phyloP scores from a whole-genome alignment of 2,329 filamentous ascomycete genomes.

The Tricladium varicosporioides region DNA sequence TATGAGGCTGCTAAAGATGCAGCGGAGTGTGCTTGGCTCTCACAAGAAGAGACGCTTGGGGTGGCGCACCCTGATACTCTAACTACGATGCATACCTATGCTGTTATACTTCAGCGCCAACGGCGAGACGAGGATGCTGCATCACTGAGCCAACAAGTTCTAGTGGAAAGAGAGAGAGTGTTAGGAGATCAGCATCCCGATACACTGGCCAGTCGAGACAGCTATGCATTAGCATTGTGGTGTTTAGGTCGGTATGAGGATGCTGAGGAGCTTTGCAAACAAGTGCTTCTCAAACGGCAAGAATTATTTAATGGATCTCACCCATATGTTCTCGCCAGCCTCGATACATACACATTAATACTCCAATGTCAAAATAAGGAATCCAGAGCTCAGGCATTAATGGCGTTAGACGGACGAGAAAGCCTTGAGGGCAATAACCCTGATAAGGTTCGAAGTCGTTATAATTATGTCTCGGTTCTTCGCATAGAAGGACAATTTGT shows the following conservation, averaged over 20 bases:
- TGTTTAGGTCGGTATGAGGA: neutral
- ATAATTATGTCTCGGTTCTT: neutral
- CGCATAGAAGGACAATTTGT: neutral
- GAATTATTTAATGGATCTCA: conserved; percentile 18
- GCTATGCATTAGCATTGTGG: neutral
- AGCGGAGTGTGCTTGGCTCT: neutral
- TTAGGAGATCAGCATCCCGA: neutral
- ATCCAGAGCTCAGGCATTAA: neutral
- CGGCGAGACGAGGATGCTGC: neutral
- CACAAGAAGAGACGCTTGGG: neutral
- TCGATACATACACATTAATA: conserved; percentile 1
- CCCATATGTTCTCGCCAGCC: conserved; percentile 6
- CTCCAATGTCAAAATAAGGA: conserved; percentile 5
- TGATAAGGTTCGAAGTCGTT: neutral
- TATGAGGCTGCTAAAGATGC: neutral
- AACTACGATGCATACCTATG: neutral
- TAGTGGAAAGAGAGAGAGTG: neutral
- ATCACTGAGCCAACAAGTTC: neutral
- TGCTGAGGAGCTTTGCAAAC: neutral
- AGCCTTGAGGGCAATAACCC: neutral
- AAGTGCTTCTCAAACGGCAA: neutral
- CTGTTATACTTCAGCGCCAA: neutral
- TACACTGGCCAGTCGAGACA: neutral
- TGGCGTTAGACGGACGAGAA: neutral
- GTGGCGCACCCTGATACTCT: neutral